Evolutionary conservation across 2,329 filamentous ascomycete genomes (phyloP), one percentile per base, ranked within the genome.

Genomic region (Beauveria asiatica): DNA sequence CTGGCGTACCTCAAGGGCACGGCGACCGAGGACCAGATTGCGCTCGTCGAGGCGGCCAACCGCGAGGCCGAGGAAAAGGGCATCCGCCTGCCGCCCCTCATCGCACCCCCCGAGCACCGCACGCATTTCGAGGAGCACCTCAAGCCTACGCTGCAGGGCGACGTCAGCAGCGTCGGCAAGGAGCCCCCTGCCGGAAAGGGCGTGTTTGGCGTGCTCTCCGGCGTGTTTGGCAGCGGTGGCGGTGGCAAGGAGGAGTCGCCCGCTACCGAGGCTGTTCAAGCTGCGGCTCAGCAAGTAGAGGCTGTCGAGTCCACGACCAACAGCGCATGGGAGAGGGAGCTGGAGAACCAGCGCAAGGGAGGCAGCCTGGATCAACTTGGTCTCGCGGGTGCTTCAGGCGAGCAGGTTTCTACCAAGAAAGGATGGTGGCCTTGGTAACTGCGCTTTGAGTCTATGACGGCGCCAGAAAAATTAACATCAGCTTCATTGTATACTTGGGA

Each of bases 1-100:
- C 73, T 85, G 19, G 82, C 83, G 62, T 85, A 83, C 73, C 81
- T 85, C 74, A 80, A 78, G 63, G 81, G 80, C 68, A 75, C 76
- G 41, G 83, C 83, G 27, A 81, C 78, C 59, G 77, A 80, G 49
- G 81, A 83, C 51, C 83, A 85, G 70, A 75, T 79, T 55, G 68
- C 72, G 37, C 75, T 84, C 60, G 83, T 85, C 54, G 83, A 85
- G 65, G 81, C 83, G 59, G 80, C 80, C 62, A 79, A 81, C 65
- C 75, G 72, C 61, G 73, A 75, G 52, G 80, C 80, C 61, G 74
- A 76, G 62, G 70, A 73, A 56, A 68, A 70, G 59, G 78, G 77
- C 65, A 69, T 74, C 68, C 75, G 78, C 66, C 69, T 84, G 51
- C 81, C 81, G 5, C 77, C 79, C 30, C 72, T 83, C 37, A 76